A percentile compares a stretch with the other conserved stretches of the same genome.
Conservation (phyloP, 129 eudicot genomes). For the Flaveria sonorensis region DNA sequence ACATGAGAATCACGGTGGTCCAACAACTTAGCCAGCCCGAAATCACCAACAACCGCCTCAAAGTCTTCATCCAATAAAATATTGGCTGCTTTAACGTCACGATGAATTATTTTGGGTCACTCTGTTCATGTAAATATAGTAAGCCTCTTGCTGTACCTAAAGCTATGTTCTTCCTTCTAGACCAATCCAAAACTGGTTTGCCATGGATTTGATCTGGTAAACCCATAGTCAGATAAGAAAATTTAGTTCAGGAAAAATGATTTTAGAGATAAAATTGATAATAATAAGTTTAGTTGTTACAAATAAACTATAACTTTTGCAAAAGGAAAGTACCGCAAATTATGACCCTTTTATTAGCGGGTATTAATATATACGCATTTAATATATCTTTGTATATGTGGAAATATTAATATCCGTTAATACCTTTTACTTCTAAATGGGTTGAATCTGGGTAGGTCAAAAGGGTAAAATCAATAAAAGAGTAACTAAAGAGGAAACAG, state of each 20-base stretch:
- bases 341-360: background rate
- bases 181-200: conserved; percentile 83
- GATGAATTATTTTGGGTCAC: conserved; percentile 90
- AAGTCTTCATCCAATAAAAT: conserved; percentile 87
- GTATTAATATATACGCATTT: too few species aligned
- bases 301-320: background rate
- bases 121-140: conserved; percentile 83
- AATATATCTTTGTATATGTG: too few species aligned
- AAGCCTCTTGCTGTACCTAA: conserved; percentile 92
- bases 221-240: background rate
- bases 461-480: background rate
- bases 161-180: conserved; percentile 82
- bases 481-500: background rate
- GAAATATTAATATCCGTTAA: too few species aligned
- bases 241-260: background rate
- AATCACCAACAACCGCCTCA: conserved; percentile 97
- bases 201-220: conserved; percentile 75
- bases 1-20: conserved; percentile 94
- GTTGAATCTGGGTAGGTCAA: background rate
- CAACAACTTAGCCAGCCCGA: conserved; percentile 87
- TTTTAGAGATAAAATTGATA: background rate
- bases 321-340: background rate
- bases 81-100: conserved; percentile 97
- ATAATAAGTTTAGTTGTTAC: background rate
- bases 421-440: conserved; percentile 5